Evolutionary conservation across 805 yeast species (phyloP).

Genomic region (Saccharomycopsis fermentans): DNA sequence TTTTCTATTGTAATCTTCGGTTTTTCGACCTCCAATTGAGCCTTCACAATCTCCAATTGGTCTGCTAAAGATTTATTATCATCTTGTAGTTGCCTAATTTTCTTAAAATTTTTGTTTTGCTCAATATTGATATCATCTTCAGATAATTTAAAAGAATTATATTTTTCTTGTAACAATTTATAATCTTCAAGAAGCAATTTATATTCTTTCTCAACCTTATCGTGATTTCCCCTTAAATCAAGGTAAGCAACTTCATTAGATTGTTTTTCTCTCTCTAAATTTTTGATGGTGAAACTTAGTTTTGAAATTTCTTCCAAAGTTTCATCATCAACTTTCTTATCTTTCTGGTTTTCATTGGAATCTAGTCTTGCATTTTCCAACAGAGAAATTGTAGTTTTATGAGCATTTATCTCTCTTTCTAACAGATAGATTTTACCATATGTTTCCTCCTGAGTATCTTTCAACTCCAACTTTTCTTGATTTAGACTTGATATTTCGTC

Average conservation of each 20-base stretch:
- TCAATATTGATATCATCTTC: constrained; percentile 14
- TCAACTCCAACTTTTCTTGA: constrained; percentile 6
- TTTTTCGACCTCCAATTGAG: constrained; percentile 6
- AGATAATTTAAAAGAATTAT: constrained; percentile 8
- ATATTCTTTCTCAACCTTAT: constrained; percentile 11
- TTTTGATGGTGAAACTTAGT: constrained; percentile 10
- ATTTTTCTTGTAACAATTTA: constrained; percentile 16
- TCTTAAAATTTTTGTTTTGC: constrained; percentile 2
- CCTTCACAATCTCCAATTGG: constrained; percentile 7
- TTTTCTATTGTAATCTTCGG: background rate
- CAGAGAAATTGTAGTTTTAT: background rate
- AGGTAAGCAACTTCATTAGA: constrained; percentile 7
- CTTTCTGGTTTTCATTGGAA: background rate
- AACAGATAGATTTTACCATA: constrained; percentile 3
- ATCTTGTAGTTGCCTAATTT: constrained; percentile 6
- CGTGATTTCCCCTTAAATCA: constrained; percentile 8
- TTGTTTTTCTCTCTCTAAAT: constrained; percentile 14
- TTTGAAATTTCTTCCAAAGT: constrained; percentile 8
- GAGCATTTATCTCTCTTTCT: constrained; percentile 8
- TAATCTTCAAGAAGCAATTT: constrained; percentile 15
- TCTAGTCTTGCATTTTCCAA: constrained; percentile 1
- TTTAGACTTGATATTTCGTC: constrained; percentile 7
- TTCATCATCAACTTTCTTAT: background rate
- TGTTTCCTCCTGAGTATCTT: background rate
- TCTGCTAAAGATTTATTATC: constrained; percentile 5